These are phyloP conservation scores for Dendrocalamus sinicus DNA, from an alignment of 176 grass and related monocot genomes.

Conservation along the genomic window DNA sequence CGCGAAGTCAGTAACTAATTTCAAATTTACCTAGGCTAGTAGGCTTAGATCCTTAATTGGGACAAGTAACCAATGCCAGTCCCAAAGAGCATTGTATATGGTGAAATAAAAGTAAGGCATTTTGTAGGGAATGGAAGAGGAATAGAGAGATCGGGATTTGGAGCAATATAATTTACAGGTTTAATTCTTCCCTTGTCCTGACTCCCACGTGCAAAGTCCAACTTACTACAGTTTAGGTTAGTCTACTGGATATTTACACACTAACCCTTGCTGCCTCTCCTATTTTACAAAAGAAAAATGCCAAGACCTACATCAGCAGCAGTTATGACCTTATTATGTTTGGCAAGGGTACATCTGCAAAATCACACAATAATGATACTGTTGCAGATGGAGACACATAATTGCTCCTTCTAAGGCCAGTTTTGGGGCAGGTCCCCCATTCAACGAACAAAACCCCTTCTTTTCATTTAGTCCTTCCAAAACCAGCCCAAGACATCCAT, in stretches of 20 bases:
- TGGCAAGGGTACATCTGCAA: slow-evolving; percentile 36
- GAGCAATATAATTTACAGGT: neutral
- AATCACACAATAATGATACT: slow-evolving; percentile 43
- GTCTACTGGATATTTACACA: slow-evolving; percentile 27
- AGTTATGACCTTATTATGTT: neutral
- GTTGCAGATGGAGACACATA: slow-evolving; percentile 62
- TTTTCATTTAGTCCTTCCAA: slow-evolving; percentile 63
- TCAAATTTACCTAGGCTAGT: slow-evolving; percentile 46
- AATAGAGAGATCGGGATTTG: slow-evolving; percentile 74
- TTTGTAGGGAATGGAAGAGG: slow-evolving; percentile 71
- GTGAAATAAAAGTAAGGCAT: slow-evolving; percentile 43
- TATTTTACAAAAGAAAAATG: neutral
- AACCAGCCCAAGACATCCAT: slow-evolving; percentile 60
- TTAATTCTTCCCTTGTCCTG: slow-evolving; percentile 51
- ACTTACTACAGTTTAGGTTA: slow-evolving; percentile 6
- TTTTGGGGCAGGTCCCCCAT: slow-evolving; percentile 75
- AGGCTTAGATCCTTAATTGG: slow-evolving; percentile 50
- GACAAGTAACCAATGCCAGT: slow-evolving; percentile 40
- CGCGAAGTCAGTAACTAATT: slow-evolving; percentile 53
- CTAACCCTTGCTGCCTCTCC: slow-evolving; percentile 19
- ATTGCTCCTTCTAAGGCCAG: slow-evolving; percentile 78
- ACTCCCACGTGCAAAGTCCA: slow-evolving; percentile 50
- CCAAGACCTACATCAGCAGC: neutral
- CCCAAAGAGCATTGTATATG: slow-evolving; percentile 22
- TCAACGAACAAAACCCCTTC: slow-evolving; percentile 63